Evolutionary conservation across 257 asterid genomes (phyloP), one percentile per base, ranked within the genome.

Genomic region (Forsythia viridissima): DNA sequence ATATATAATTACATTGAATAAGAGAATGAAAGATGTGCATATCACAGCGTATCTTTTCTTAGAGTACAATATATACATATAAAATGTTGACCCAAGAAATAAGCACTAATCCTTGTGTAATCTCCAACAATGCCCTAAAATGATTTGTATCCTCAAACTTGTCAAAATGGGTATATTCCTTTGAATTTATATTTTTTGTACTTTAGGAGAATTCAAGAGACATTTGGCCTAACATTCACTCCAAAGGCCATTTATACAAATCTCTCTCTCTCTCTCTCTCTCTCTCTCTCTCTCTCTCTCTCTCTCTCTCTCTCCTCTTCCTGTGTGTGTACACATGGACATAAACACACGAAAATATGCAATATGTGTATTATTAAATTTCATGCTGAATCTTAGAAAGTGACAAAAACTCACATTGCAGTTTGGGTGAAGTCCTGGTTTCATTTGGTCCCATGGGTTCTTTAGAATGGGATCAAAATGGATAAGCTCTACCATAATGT

Each of bases 201-300:
- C 61, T 43, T 79, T 79, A 39, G 67, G 73, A 70, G 44, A 40
- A 9, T 77, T 55, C 84, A 83, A 78, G 80, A 76, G 89, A 39
- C 85, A 42, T 38, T 82, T 80, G 89, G 59, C 87, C 79, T 40
- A 71, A 74, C 71, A 37, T 85, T 38, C 66, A 72, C 77, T 18
- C 79, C 77, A 83, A 83, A 79, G 80, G 86, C 40, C 86, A 59
- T 18, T 65, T 74, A 24, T 73, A 41, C 9, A 5, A 0, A 10
- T 16, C n/a, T 59, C 75, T 55, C 46, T 5, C 34, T 39, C 66
- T 12, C 1, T 2, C 39, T 30, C 61, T 5, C 41, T 6, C 61
- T 57, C 34, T 57, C 41, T 13, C 12, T 39, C 55, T 73, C 8
- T 69, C 51, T 63, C 40, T 16, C 30, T 4, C 16, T 41, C 15